phyloP scores from a whole-genome alignment of 208 protist species.

The Jaenimonas drosophilae region DNA sequence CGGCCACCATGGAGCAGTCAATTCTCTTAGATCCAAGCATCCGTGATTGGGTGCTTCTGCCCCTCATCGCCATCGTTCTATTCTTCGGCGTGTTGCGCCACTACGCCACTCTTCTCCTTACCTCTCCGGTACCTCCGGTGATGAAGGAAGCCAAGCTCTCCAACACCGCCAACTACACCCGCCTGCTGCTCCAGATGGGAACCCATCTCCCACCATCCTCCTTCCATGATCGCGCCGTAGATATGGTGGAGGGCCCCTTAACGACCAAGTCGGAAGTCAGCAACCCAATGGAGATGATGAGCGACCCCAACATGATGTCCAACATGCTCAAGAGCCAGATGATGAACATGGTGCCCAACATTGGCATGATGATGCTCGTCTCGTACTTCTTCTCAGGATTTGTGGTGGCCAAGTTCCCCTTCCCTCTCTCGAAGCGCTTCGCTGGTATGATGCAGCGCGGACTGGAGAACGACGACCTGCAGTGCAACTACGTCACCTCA shows the following conservation, averaged over 20 bases:
- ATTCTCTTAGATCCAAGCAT: slow-evolving; percentile 92
- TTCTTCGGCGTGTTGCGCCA: slow-evolving; percentile 87
- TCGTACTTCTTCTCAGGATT: slow-evolving; percentile 96
- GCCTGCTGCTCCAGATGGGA: slow-evolving; percentile 40
- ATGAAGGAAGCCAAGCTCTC: slow-evolving; percentile 35
- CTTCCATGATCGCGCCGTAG: slow-evolving; percentile 58
- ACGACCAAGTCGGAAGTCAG: slow-evolving; percentile 48
- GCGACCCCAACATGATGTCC: slow-evolving; percentile 86
- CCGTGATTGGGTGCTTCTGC: slow-evolving; percentile 94
- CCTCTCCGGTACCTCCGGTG: no score
- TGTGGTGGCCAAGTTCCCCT: slow-evolving; percentile 95
- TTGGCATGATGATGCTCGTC: slow-evolving; percentile 94
- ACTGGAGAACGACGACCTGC: slow-evolving; percentile 90
- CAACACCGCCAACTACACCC: slow-evolving; percentile 49
- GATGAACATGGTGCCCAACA: slow-evolving; percentile 89
- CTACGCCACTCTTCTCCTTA: slow-evolving; percentile 70
- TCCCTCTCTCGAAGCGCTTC: slow-evolving; percentile 90
- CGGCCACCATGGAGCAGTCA: slow-evolving; percentile 39
- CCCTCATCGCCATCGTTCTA: slow-evolving; percentile 91
- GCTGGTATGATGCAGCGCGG: slow-evolving; percentile 93
- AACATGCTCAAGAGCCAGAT: slow-evolving; percentile 95
- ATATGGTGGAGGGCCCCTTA: slow-evolving; percentile 33
- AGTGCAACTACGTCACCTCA: slow-evolving; percentile 94
- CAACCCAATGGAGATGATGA: slow-evolving; percentile 91
- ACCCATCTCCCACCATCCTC: slow-evolving; percentile 34